These are phyloP conservation scores for Beauveria rudraprayagi DNA, from an alignment of 2,329 filamentous ascomycete species.

Conservation along the genomic window DNA sequence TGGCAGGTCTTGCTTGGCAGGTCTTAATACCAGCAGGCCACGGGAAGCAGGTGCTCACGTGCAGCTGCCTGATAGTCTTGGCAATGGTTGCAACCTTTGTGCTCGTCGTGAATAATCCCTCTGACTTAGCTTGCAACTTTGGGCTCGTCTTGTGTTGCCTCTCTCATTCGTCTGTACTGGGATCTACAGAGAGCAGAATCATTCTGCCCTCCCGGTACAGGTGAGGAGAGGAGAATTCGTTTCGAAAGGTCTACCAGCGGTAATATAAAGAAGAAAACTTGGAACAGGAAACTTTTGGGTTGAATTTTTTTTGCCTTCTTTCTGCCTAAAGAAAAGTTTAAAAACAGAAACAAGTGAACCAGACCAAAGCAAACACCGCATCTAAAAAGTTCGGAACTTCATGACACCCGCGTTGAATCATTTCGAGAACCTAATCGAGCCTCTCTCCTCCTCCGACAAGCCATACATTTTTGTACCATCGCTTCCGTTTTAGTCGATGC, in stretches of 20 bases:
- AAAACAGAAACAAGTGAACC: slow-evolving; percentile 14
- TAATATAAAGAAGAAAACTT: not conserved
- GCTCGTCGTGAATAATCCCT: not conserved
- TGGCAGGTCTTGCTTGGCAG: no score
- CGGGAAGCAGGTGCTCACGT: not conserved
- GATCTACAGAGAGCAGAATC: no score
- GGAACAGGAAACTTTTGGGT: slow-evolving; percentile 4
- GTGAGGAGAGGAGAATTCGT: not conserved
- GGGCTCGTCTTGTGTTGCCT: no score
- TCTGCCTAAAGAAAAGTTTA: slow-evolving; percentile 12
- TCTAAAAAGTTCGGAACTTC: slow-evolving; percentile 11
- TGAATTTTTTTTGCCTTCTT: not conserved
- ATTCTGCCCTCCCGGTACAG: no score
- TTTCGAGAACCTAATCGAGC: not conserved
- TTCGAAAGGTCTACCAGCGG: not conserved
- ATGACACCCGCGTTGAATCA: slow-evolving; percentile 1
- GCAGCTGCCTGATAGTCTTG: not conserved
- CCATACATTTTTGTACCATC: slow-evolving; percentile 3
- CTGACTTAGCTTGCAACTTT: no score
- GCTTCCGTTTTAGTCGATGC: not conserved
- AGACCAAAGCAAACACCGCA: slow-evolving; percentile 10
- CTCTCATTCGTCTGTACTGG: no score
- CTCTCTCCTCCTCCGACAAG: not conserved
- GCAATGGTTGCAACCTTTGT: not conserved
- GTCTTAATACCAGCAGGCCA: no score